phyloP scores from a whole-genome alignment of 176 grass and related monocot species.

The Saccharum spontaneum region DNA sequence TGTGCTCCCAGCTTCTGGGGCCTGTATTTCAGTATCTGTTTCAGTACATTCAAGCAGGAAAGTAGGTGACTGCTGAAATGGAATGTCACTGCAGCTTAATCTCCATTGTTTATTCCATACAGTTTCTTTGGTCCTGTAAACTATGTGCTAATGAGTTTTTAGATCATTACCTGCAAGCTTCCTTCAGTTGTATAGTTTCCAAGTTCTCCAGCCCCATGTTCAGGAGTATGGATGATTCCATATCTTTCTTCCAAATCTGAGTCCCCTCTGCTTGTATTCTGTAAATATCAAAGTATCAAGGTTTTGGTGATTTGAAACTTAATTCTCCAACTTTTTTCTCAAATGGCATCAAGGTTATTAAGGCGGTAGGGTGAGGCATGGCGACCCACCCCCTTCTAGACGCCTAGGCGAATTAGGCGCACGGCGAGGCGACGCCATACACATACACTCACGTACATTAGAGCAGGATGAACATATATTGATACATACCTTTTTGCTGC shows the following conservation, averaged over 20 bases:
- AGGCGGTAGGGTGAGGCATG: no score
- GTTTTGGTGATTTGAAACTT: neutral
- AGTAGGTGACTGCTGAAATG: neutral
- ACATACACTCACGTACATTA: no score
- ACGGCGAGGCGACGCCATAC: no score
- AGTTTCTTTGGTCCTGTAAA: neutral
- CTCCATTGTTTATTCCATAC: neutral
- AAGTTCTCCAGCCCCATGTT: neutral
- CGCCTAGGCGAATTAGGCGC: no score
- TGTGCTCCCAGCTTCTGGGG: neutral
- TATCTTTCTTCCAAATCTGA: constrained; percentile 15
- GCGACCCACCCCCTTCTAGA: no score
- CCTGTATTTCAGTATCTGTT: neutral
- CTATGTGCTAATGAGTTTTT: neutral
- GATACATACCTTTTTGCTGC: no score
- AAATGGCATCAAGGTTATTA: neutral
- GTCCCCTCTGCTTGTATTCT: neutral
- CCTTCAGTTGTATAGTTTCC: neutral
- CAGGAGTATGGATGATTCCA: neutral
- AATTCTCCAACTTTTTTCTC: neutral
- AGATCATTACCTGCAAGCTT: neutral
- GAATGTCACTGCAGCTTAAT: neutral
- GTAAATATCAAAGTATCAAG: neutral
- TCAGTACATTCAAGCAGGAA: neutral
- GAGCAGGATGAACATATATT: no score